phyloP scores from a whole-genome alignment of 352 stramenopile genomes.

The Globisporangium nunn region DNA sequence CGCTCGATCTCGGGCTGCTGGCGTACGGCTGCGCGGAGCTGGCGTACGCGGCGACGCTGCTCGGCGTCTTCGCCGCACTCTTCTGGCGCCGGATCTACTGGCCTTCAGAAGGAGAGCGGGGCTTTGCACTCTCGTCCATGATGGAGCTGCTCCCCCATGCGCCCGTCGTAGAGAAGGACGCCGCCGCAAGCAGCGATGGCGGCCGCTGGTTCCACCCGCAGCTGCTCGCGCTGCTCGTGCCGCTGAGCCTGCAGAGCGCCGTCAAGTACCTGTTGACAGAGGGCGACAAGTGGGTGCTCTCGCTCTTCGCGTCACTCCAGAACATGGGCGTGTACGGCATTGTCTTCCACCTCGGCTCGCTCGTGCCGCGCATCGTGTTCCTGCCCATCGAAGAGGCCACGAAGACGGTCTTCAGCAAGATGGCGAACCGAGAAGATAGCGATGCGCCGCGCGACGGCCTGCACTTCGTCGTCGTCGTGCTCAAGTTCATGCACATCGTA shows the following conservation, averaged over 20 bases:
- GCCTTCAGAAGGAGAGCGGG: background rate
- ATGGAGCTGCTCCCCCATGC: constrained; percentile 40
- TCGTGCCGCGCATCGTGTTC: constrained; percentile 94
- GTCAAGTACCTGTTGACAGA: constrained; percentile 97
- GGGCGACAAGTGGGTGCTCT: constrained; percentile 94
- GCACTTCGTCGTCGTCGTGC: constrained; percentile 57
- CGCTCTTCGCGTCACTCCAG: constrained; percentile 84
- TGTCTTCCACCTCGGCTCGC: constrained; percentile 91
- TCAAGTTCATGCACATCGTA: constrained; percentile 82
- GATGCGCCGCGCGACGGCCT: constrained; percentile 19
- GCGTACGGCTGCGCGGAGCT: constrained; percentile 75
- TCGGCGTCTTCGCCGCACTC: constrained; percentile 47
- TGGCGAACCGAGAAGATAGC: constrained; percentile 18
- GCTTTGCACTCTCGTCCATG: constrained; percentile 42
- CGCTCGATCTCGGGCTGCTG: constrained; percentile 51
- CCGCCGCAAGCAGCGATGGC: background rate
- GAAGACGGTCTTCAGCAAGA: constrained; percentile 93
- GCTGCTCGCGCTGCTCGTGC: constrained; percentile 50
- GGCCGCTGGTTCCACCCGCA: constrained; percentile 40
- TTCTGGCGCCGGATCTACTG: constrained; percentile 42
- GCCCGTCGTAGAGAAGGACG: background rate
- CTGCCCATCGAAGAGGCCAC: constrained; percentile 95
- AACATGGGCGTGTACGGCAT: constrained; percentile 96
- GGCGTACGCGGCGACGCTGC: constrained; percentile 52
- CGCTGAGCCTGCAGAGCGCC: constrained; percentile 88